Base-by-base conservation (phyloP, 1,139 yeast genomes). In the Geotrichum histeridarum region DNA sequence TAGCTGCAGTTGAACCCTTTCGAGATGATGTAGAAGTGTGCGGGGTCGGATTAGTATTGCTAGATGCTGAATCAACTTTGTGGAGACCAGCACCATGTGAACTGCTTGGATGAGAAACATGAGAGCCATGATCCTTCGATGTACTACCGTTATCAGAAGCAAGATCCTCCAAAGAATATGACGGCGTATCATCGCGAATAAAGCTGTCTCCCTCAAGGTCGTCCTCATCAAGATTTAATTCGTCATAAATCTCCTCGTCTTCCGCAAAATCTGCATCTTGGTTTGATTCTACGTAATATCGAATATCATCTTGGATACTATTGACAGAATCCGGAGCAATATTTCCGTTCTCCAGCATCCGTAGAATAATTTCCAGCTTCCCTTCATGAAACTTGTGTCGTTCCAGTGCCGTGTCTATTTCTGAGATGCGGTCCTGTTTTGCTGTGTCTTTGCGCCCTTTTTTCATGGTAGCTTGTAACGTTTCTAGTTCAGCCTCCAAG, bases 241-340 rank as follows among this genome's bases (percentile, higher is more conserved):
- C 90, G 62, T 93, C 98, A 68, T 93, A 93, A 60, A 93, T 82
- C 37, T 90, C 93, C 64, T 93, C 98, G 69, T 93, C 96, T 66
- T 93, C 98, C 27, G 93, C 87, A 69, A 90, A 94, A 65, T 91
- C 96, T n/a, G 84, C 95, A 56, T 90, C 97, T 70, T 87, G 95
- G 67, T 93, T 94, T 60, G 93, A 87, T 60, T 93, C 98, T 46
- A 94, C 96, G 68, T 90, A 93, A 71, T 91, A 93, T 62, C 81
- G 89, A 67, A 94, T 86, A 69, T 93, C 98, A 57, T 94, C 99
- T 65, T 84, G 85, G 56, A 89, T 81, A 33, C 80, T 85, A 64
- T 86, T 86, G 15, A 94, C 82, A 57, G 81, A 81, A 30, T 89
- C 96, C 1, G 94, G 87, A 48, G 86, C 91, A 61, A 93, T 73